A percentile compares a stretch with the other conserved stretches of the same genome.
These are phyloP conservation scores for Triticum turgidum DNA, from an alignment of 176 grass and related monocot species.

Conservation along the genomic window DNA sequence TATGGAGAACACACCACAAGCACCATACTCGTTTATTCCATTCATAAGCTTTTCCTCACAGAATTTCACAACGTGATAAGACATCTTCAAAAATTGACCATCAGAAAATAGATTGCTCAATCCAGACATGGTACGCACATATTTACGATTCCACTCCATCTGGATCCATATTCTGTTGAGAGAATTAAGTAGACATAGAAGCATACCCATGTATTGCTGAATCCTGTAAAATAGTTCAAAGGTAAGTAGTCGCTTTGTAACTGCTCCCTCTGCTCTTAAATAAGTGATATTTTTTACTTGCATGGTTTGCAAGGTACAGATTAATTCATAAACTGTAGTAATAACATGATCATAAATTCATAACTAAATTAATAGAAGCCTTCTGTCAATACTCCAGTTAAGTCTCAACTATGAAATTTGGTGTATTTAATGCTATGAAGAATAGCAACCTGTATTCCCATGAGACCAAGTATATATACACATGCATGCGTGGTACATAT, in stretches of 20 bases:
- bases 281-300: not conserved
- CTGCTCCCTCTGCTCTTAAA: too few species aligned
- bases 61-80: not conserved
- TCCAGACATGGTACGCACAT: not conserved
- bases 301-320: not conserved
- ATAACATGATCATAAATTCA: not conserved
- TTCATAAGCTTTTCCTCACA: not conserved
- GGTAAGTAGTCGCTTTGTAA: not conserved
- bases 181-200: not conserved
- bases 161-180: conserved; percentile 2
- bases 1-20: conserved; percentile 37
- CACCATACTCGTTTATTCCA: not conserved
- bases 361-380: not conserved
- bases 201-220: not conserved
- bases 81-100: not conserved
- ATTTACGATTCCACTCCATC: not conserved
- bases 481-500: too few species aligned
- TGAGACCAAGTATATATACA: too few species aligned
- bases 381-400: too few species aligned
- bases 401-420: too few species aligned
- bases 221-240: not conserved
- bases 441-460: too few species aligned
- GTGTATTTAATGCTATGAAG: too few species aligned
- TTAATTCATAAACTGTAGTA: not conserved
- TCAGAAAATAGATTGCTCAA: not conserved